These are phyloP conservation scores for Zopfia rhizophila DNA, from an alignment of 2,329 filamentous ascomycete genomes.

Conservation along the genomic window DNA sequence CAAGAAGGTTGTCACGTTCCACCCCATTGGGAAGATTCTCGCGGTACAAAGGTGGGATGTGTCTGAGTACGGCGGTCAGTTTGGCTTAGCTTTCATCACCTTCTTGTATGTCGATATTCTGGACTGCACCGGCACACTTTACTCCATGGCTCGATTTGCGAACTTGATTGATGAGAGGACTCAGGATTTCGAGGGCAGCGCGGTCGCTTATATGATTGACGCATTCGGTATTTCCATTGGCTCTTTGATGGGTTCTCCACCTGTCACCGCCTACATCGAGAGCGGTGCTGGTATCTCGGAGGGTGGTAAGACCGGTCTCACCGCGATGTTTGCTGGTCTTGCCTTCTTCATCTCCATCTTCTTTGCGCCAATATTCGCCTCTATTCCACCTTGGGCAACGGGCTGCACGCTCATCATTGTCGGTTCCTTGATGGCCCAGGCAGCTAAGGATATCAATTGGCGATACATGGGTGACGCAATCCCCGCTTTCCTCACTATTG, in stretches of 20 bases:
- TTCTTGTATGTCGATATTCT: slow-evolving; percentile 93
- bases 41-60: slow-evolving; percentile 80
- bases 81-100: slow-evolving; percentile 84
- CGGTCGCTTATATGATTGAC: slow-evolving; percentile 85
- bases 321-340: slow-evolving; percentile 78
- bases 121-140: slow-evolving; percentile 85
- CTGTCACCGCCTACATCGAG: slow-evolving; percentile 88
- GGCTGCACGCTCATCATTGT: slow-evolving; percentile 89
- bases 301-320: slow-evolving; percentile 86
- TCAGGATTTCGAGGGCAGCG: slow-evolving; percentile 87
- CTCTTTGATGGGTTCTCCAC: slow-evolving; percentile 78
- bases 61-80: slow-evolving; percentile 74
- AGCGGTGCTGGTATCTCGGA: slow-evolving; percentile 91
- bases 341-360: slow-evolving; percentile 90
- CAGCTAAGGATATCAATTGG: slow-evolving; percentile 89
- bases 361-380: slow-evolving; percentile 90
- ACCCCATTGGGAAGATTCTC: slow-evolving; percentile 75
- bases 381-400: slow-evolving; percentile 89
- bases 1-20: slow-evolving; percentile 86
- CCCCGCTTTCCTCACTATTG: slow-evolving; percentile 84
- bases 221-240: slow-evolving; percentile 84
- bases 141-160: slow-evolving; percentile 88
- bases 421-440: slow-evolving; percentile 84
- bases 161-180: slow-evolving; percentile 83
- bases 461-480: slow-evolving; percentile 81